Evolutionary conservation across 345 rosid species (phyloP).

Genomic region (Moricandia moricandioides): DNA sequence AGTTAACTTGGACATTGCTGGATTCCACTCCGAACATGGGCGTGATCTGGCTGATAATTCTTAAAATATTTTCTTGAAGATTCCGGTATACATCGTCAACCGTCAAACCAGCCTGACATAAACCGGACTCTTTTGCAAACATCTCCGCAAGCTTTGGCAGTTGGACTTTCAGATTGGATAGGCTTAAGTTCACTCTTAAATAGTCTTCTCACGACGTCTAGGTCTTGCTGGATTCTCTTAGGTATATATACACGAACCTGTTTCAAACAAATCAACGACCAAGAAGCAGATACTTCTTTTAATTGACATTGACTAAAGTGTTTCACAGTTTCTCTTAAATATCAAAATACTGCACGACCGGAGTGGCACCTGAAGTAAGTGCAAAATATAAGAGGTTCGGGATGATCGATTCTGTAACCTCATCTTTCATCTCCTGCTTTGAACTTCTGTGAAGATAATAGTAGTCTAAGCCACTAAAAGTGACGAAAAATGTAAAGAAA

Average conservation of each 20-base stretch:
- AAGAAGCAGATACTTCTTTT: neutral
- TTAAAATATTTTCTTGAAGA: slow-evolving; percentile 47
- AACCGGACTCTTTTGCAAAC: slow-evolving; percentile 68
- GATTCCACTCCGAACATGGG: too few species aligned
- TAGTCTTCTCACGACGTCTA: slow-evolving; percentile 87
- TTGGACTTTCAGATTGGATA: slow-evolving; percentile 66
- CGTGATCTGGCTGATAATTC: slow-evolving; percentile 38
- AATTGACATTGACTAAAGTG: neutral
- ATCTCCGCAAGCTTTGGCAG: slow-evolving; percentile 80
- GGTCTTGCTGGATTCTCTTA: slow-evolving; percentile 67
- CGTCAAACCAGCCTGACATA: slow-evolving; percentile 50
- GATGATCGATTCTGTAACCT: neutral
- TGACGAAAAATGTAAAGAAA: too few species aligned
- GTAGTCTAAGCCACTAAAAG: too few species aligned
- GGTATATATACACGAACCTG: slow-evolving; percentile 86
- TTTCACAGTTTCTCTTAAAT: neutral
- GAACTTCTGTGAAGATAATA: too few species aligned
- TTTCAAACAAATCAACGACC: neutral
- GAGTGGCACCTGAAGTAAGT: slow-evolving; percentile 90
- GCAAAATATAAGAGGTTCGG: slow-evolving; percentile 63
- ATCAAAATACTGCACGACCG: slow-evolving; percentile 74
- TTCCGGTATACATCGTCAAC: slow-evolving; percentile 64
- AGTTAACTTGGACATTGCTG: neutral
- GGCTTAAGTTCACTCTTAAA: slow-evolving; percentile 64
- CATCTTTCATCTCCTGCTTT: too few species aligned